Conservation (phyloP, 2,329 filamentous ascomycete genomes). For the Pseudogymnoascus sp. region DNA sequence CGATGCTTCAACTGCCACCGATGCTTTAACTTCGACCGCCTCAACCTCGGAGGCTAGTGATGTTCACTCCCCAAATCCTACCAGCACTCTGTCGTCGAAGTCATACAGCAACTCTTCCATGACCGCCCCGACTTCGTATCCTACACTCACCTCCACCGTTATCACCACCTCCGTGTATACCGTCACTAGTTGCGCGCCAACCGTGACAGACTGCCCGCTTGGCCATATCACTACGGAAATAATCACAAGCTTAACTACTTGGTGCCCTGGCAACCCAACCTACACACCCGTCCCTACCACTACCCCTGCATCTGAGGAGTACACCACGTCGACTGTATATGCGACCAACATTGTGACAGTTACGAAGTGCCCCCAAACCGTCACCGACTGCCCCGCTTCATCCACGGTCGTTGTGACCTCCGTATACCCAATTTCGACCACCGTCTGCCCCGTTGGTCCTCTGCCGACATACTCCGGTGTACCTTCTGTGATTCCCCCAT, state of each 20-base stretch:
- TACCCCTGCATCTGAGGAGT: not conserved
- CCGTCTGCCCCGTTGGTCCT: not conserved
- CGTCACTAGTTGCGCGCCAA: slow-evolving; percentile 40
- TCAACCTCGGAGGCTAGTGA: not conserved
- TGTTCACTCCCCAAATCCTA: not conserved
- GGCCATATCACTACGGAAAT: slow-evolving; percentile 34
- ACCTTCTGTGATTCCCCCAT: slow-evolving; percentile 2
- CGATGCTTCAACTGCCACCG: not conserved
- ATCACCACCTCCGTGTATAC: slow-evolving; percentile 42
- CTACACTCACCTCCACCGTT: slow-evolving; percentile 34
- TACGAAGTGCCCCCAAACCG: not conserved
- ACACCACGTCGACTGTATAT: slow-evolving; percentile 14
- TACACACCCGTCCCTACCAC: slow-evolving; percentile 1
- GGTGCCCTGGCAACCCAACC: slow-evolving; percentile 30
- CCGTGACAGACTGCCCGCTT: slow-evolving; percentile 43
- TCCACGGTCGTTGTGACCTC: slow-evolving; percentile 4
- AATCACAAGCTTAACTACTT: slow-evolving; percentile 37
- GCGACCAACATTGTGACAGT: slow-evolving; percentile 12
- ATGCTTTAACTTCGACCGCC: not conserved
- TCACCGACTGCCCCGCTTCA: slow-evolving; percentile 10
- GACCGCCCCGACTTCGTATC: not conserved
- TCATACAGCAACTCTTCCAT: slow-evolving; percentile 7
- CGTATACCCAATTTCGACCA: not conserved
- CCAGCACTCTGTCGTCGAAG: not conserved
- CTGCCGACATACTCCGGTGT: not conserved